phyloP scores from a whole-genome alignment of 768 basidiomycete species.

The Sarcomyxa edulis region DNA sequence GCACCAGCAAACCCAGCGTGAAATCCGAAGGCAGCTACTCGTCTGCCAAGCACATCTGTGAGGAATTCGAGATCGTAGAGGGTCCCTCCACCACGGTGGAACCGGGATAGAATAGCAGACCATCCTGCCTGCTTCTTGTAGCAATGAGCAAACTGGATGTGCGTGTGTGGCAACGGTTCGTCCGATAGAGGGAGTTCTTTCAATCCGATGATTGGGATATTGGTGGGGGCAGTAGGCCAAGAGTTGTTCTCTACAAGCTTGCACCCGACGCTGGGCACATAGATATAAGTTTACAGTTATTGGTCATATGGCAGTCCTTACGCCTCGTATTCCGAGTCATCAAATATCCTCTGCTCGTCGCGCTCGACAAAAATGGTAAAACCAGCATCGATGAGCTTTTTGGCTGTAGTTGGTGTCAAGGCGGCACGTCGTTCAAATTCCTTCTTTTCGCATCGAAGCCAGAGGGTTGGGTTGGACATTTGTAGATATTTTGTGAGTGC shows the following conservation, averaged over 20 bases:
- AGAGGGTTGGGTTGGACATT: slow-evolving; percentile 60
- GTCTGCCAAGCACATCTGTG: slow-evolving; percentile 74
- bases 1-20: slow-evolving; percentile 99
- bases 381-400: slow-evolving; percentile 80
- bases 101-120: slow-evolving; percentile 80
- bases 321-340: slow-evolving; percentile 90
- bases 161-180: slow-evolving; percentile 84
- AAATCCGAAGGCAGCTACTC: slow-evolving; percentile 97
- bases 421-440: slow-evolving; percentile 90
- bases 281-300: slow-evolving; percentile 8
- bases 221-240: slow-evolving; percentile 77
- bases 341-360: slow-evolving; percentile 91
- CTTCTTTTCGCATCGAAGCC: slow-evolving; percentile 98
- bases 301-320: too few species aligned
- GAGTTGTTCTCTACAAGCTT: slow-evolving; percentile 81
- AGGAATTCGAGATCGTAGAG: slow-evolving; percentile 97
- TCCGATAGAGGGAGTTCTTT: slow-evolving; percentile 90
- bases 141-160: slow-evolving; percentile 98
- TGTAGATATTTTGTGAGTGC: too few species aligned
- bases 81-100: slow-evolving; percentile 75
- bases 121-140: slow-evolving; percentile 96
- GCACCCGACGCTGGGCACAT: slow-evolving; percentile 89
- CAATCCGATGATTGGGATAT: slow-evolving; percentile 84
- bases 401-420: slow-evolving; percentile 87
- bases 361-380: slow-evolving; percentile 91